Conservation (phyloP, 1,284 basidiomycete genomes). For the Phaffia rhodozyma region DNA sequence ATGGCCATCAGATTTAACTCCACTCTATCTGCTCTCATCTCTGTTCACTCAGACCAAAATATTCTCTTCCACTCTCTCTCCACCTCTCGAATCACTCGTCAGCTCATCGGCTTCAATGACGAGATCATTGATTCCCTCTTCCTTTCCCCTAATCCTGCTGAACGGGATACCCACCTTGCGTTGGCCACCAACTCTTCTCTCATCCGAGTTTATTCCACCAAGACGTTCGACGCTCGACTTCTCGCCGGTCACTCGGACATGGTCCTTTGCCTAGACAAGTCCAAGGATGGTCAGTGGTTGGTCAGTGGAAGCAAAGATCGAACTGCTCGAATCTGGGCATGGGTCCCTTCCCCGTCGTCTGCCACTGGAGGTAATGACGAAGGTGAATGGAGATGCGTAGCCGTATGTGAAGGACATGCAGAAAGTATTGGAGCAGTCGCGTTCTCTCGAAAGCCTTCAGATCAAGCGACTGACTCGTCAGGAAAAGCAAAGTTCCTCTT, state of each 20-base stretch:
- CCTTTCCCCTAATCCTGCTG: constrained; percentile 44
- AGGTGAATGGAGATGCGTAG: constrained; percentile 64
- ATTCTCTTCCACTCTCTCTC: constrained; percentile 73
- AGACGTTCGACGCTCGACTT: constrained; percentile 62
- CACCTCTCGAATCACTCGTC: constrained; percentile 54
- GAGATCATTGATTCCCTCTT: constrained; percentile 86
- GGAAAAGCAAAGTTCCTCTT: constrained; percentile 55
- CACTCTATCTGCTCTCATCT: constrained; percentile 53
- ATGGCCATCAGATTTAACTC: constrained; percentile 50
- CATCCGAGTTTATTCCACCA: constrained; percentile 69
- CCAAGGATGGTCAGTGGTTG: constrained; percentile 55
- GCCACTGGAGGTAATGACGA: constrained; percentile 29
- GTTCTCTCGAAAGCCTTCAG: constrained; percentile 46
- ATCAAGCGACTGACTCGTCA: constrained; percentile 22
- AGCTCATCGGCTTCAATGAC: constrained; percentile 94
- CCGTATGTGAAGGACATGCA: constrained; percentile 81
- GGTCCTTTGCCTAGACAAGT: constrained; percentile 70
- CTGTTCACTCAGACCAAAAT: constrained; percentile 94
- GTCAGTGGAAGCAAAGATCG: constrained; percentile 88
- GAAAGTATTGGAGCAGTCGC: constrained; percentile 88
- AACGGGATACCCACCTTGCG: constrained; percentile 60
- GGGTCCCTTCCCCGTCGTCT: constrained; percentile 23
- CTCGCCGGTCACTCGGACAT: constrained; percentile 82
- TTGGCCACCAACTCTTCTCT: constrained; percentile 91
- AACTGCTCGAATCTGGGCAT: constrained; percentile 75